Percentiles rank a stretch among this genome's conserved stretches.
phyloP scores from a whole-genome alignment of 768 basidiomycete species.

The Leucosporidium creatinivorum region DNA sequence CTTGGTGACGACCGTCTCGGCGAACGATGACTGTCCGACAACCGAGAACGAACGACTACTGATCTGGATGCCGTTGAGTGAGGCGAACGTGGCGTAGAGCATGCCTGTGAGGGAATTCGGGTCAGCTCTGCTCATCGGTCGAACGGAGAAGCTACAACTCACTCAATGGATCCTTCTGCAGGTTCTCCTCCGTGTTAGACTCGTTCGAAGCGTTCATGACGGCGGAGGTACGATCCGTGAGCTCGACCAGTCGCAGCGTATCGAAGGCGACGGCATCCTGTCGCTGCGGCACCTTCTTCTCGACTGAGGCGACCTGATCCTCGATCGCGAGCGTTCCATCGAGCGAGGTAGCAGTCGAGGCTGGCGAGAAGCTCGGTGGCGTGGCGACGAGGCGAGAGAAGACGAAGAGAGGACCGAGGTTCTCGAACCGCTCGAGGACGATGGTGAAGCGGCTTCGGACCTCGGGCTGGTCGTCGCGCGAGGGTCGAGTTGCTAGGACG shows the following conservation, averaged over 20 bases:
- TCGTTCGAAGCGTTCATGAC: conserved; percentile 44
- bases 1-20: conserved; percentile 49
- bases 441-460: conserved; percentile 63
- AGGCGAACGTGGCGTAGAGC: conserved; percentile 1
- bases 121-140: no score
- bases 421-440: conserved; percentile 82
- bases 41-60: conserved; percentile 60
- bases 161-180: conserved; percentile 64
- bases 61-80: not conserved
- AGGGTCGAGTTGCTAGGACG: no score
- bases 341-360: not conserved
- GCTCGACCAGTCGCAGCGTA: conserved; percentile 78
- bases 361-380: not conserved
- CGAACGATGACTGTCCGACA: conserved; percentile 65
- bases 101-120: no score
- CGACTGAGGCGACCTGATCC: not conserved
- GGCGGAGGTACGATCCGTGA: conserved; percentile 77
- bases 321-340: not conserved
- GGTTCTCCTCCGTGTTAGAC: conserved; percentile 66
- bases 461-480: not conserved
- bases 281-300: not conserved
- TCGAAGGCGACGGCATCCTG: conserved; percentile 48
- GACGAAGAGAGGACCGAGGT: conserved; percentile 65
- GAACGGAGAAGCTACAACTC: conserved; percentile 36
- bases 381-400: conserved; percentile 14